Evolutionary conservation across 1,284 basidiomycete species (phyloP), one percentile per base, ranked within the genome.

Genomic region (Fomitopsis palustris): DNA sequence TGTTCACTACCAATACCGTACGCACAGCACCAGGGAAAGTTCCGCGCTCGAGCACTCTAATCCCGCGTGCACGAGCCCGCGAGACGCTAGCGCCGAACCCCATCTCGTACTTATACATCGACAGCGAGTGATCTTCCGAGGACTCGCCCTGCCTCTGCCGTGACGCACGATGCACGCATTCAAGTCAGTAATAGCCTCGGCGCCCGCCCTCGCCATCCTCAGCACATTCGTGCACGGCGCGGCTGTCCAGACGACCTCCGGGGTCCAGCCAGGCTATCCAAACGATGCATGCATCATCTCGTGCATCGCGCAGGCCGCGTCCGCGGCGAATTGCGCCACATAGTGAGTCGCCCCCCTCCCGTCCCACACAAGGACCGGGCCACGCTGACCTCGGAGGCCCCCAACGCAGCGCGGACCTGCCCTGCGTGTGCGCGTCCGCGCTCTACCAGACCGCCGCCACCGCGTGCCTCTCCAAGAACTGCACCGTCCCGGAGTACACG

Each of bases 361-460:
- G 16, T 33, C 31, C 31, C 31, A 33, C 6, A 6, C 31, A 6
- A 33, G 31, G 31, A 7, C 31, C 31, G 2, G 35, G 8, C n/a
- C n/a, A n/a, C 16, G 35, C 35, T 37, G 8, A 37, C 35, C 35
- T n/a, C n/a, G n/a, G 12, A 37, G 3, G 6, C 19, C 2, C 14
- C 19, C 14, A 8, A 25, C 19, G 25, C 38, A 57, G 56, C 17
- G 31, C 23, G n/a, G 27, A 57, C 23, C 56, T 57, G 7, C 27
- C 43, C 19, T 70, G 71, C 60, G 61, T 75, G 60, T 75, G 74
- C 61, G 62, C 66, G 14, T 66, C 63, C 21, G 53, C 62, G 3
- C 47, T 58, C 6, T 74, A 74, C 72, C 67, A 70, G 62, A 64
- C 60, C 38, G 58, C 56, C 23, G 69, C 70, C 23, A 58, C 56